These are phyloP conservation scores for Arxiozyma bovina DNA, from an alignment of 1,139 yeast species.

Conservation along the genomic window DNA sequence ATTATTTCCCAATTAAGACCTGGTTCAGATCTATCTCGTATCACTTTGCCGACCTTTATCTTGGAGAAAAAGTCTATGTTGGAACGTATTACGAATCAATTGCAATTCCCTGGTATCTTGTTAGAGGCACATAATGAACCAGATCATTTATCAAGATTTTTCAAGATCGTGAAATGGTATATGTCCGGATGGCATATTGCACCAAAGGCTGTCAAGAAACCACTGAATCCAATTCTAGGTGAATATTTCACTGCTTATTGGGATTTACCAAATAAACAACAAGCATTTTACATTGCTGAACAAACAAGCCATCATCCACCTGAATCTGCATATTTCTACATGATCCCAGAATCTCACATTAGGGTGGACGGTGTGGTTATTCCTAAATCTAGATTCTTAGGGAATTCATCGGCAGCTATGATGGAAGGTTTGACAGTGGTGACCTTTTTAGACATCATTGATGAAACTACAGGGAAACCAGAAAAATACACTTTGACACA, in stretches of 20 bases:
- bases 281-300: constrained; percentile 80
- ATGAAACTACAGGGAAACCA: constrained; percentile 36
- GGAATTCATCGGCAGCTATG: constrained; percentile 92
- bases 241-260: constrained; percentile 86
- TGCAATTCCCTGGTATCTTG: constrained; percentile 72
- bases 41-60: constrained; percentile 90
- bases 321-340: constrained; percentile 83
- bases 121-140: constrained; percentile 53
- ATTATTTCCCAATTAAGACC: constrained; percentile 87
- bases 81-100: constrained; percentile 85
- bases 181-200: constrained; percentile 96
- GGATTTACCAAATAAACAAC: constrained; percentile 65
- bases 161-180: constrained; percentile 76
- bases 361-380: constrained; percentile 83
- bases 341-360: constrained; percentile 71
- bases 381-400: constrained; percentile 82
- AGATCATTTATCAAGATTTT: constrained; percentile 60
- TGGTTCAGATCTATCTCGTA: constrained; percentile 81
- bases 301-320: constrained; percentile 99
- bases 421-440: constrained; percentile 87
- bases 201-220: constrained; percentile 96
- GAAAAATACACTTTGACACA: constrained; percentile 75
- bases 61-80: constrained; percentile 93
- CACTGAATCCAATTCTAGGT: constrained; percentile 88
- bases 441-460: constrained; percentile 54